Conservation (phyloP, 306 rosid species). For the Corylus avellana region DNA sequence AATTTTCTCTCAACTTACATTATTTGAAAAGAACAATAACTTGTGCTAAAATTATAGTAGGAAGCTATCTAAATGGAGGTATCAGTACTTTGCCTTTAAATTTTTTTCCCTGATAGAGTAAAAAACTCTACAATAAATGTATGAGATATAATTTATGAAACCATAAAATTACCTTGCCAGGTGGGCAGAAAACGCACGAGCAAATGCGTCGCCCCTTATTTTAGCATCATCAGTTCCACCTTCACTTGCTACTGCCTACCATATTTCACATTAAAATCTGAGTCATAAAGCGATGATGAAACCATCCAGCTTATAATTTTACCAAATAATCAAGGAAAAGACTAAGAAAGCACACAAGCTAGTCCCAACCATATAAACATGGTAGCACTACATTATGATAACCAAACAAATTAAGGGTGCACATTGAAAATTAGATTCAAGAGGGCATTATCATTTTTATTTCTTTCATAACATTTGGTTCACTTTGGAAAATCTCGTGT, state of each 20-base stretch:
- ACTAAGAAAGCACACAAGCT: background rate
- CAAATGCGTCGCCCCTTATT: conserved; percentile 98
- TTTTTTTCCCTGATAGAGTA: background rate
- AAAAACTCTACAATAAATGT: background rate
- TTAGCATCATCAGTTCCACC: conserved; percentile 98
- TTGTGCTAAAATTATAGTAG: conserved; percentile 18
- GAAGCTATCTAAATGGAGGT: conserved; percentile 24
- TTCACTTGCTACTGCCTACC: conserved; percentile 98
- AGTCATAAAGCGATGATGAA: conserved; percentile 18
- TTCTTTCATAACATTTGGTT: background rate
- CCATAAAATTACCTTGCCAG: conserved; percentile 62
- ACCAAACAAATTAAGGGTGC: conserved; percentile 19
- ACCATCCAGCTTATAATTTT: background rate
- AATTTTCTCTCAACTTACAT: background rate
- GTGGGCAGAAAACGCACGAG: conserved; percentile 95
- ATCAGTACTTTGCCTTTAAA: background rate
- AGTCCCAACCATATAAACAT: conserved; percentile 19
- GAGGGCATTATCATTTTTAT: background rate
- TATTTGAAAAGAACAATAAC: background rate
- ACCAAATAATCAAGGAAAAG: background rate
- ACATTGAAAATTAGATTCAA: background rate
- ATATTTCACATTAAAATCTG: conserved; percentile 31
- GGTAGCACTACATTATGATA: conserved; percentile 18
- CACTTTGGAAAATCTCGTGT: background rate
- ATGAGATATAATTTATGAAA: conserved; percentile 12